These are phyloP conservation scores for Solanum etuberosum DNA, from an alignment of 257 asterid species.

Conservation along the genomic window DNA sequence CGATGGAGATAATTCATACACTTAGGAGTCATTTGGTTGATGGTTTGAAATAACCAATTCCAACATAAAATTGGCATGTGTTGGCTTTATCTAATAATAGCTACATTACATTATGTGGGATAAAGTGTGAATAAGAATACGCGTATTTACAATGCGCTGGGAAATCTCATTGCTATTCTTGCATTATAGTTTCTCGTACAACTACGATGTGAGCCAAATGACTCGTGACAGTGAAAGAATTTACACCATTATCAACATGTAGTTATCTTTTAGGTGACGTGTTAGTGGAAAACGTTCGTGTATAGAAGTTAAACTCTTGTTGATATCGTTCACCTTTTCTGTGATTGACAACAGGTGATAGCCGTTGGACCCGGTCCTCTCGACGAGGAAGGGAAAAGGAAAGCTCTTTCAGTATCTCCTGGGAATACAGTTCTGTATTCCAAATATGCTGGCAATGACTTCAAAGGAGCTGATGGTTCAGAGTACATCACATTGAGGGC, in stretches of 20 bases:
- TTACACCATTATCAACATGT: neutral
- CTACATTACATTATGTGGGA: neutral
- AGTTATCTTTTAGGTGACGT: neutral
- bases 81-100: neutral
- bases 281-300: neutral
- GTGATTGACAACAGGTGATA: slow-evolving; percentile 33
- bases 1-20: too few relatives aligned
- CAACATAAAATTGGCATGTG: neutral
- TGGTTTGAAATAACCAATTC: neutral
- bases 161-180: neutral
- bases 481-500: slow-evolving; percentile 69
- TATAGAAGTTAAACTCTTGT: neutral
- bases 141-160: neutral
- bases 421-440: slow-evolving; percentile 81
- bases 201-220: neutral
- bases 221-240: neutral
- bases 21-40: too few relatives aligned
- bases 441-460: slow-evolving; percentile 87
- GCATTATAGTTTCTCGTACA: neutral
- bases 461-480: slow-evolving; percentile 65
- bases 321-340: neutral
- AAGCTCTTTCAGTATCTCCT: slow-evolving; percentile 47
- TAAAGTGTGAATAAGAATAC: neutral
- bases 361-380: slow-evolving; percentile 86
- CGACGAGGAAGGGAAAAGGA: slow-evolving; percentile 83